phyloP scores from a whole-genome alignment of 2,329 filamentous ascomycete species.

The Thelonectria rubi region DNA sequence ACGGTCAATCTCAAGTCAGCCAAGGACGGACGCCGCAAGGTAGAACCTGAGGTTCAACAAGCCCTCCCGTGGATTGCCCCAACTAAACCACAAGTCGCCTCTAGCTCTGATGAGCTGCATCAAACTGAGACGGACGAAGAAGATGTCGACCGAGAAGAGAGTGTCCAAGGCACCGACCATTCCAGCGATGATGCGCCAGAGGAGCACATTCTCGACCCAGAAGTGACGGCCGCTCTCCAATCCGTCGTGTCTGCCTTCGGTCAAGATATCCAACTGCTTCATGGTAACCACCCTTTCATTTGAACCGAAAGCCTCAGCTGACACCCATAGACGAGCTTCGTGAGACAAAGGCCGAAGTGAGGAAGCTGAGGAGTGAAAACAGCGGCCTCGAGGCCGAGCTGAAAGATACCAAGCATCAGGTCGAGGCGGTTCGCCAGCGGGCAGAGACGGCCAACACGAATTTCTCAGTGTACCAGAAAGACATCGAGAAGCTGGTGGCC shows the following conservation, averaged over 20 bases:
- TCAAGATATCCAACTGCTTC: slow-evolving; percentile 46
- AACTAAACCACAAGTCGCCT: slow-evolving; percentile 7
- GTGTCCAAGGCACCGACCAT: background rate
- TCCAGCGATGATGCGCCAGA: slow-evolving; percentile 42
- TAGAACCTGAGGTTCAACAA: slow-evolving; percentile 47
- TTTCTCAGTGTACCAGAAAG: slow-evolving; percentile 44
- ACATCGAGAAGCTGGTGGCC: slow-evolving; percentile 46
- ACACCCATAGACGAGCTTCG: slow-evolving; percentile 36
- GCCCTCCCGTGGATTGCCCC: slow-evolving; percentile 43
- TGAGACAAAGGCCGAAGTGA: slow-evolving; percentile 37
- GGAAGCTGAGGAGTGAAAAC: slow-evolving; percentile 35
- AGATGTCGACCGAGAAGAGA: background rate
- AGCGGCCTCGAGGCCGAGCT: slow-evolving; percentile 37
- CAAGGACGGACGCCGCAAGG: slow-evolving; percentile 34
- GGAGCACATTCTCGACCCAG: slow-evolving; percentile 46
- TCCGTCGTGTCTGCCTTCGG: slow-evolving; percentile 48
- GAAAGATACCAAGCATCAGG: slow-evolving; percentile 36
- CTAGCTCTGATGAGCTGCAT: background rate
- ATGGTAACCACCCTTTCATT: slow-evolving; percentile 41
- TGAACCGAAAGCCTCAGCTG: slow-evolving; percentile 40
- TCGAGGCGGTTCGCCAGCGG: slow-evolving; percentile 37
- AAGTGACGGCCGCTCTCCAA: slow-evolving; percentile 50
- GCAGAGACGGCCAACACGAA: slow-evolving; percentile 45
- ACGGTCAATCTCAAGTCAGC: slow-evolving; percentile 41
- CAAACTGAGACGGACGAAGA: slow-evolving; percentile 1